Evolutionary conservation across 2,329 filamentous ascomycete genomes (phyloP).

Genomic region (Dactylella cylindrospora): DNA sequence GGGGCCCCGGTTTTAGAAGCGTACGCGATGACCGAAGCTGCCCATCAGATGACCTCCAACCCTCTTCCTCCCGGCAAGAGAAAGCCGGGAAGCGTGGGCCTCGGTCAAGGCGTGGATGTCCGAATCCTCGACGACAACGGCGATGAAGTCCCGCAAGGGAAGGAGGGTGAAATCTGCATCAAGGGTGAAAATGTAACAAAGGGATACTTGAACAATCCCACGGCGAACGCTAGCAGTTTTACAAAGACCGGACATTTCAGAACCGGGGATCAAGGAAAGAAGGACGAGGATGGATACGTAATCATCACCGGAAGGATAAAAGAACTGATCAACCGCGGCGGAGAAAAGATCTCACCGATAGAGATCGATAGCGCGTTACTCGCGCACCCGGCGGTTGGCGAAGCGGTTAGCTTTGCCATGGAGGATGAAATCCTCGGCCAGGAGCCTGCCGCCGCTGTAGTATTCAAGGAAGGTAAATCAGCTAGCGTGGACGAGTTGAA

Average conservation of each 20-base stretch:
- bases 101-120: slow-evolving; percentile 81
- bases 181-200: slow-evolving; percentile 78
- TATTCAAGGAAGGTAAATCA: slow-evolving; percentile 66
- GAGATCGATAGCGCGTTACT: slow-evolving; percentile 81
- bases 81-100: slow-evolving; percentile 77
- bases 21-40: slow-evolving; percentile 89
- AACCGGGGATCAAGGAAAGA: slow-evolving; percentile 81
- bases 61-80: slow-evolving; percentile 70
- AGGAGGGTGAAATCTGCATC: slow-evolving; percentile 80
- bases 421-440: slow-evolving; percentile 81
- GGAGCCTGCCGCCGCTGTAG: slow-evolving; percentile 75
- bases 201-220: slow-evolving; percentile 80
- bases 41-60: slow-evolving; percentile 81
- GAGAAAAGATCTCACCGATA: slow-evolving; percentile 86
- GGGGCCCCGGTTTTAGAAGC: slow-evolving; percentile 81
- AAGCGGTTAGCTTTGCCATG: slow-evolving; percentile 81
- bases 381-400: slow-evolving; percentile 70
- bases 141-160: slow-evolving; percentile 65
- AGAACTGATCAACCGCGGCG: slow-evolving; percentile 87
- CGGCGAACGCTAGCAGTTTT: slow-evolving; percentile 73
- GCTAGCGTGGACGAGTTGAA: slow-evolving; percentile 64
- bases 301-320: slow-evolving; percentile 90
- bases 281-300: slow-evolving; percentile 77
- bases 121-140: slow-evolving; percentile 70
- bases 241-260: slow-evolving; percentile 78